Percentiles rank a stretch among this genome's conserved stretches.
Evolutionary conservation across 345 rosid species (phyloP).

Genomic region (Bretschneidera sinensis): DNA sequence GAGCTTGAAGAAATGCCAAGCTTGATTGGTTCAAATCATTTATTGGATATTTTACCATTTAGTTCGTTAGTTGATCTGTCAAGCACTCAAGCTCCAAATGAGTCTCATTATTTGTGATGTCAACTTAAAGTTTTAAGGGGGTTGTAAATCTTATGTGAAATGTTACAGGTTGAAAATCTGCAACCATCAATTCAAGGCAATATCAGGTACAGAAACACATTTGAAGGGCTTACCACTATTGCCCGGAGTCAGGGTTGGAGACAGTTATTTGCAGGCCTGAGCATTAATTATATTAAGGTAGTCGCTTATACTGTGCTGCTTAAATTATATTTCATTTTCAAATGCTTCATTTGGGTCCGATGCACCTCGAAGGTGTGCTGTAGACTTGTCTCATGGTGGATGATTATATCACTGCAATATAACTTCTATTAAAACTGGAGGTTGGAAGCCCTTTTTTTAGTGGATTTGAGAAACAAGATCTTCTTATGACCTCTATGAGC

Average conservation of each 20-base stretch:
- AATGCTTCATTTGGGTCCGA: background rate
- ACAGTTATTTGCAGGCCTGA: constrained; percentile 93
- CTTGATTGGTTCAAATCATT: no score
- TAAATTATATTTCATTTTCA: background rate
- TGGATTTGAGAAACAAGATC: no score
- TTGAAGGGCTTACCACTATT: constrained; percentile 64
- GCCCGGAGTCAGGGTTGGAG: constrained; percentile 81
- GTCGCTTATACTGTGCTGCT: background rate
- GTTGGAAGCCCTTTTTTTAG: no score
- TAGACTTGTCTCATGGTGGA: no score
- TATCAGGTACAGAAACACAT: constrained; percentile 58
- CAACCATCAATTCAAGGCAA: constrained; percentile 43
- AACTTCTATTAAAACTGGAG: no score
- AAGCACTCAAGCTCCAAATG: no score
- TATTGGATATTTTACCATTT: no score
- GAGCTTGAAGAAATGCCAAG: no score
- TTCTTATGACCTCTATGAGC: background rate
- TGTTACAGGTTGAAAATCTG: constrained; percentile 67
- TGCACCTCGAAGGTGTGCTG: no score
- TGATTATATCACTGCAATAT: no score
- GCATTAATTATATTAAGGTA: constrained; percentile 95
- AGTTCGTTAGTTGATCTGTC: background rate
- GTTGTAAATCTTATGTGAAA: no score
- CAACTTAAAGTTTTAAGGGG: background rate
- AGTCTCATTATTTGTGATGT: background rate